These are phyloP conservation scores for Starmerella floris DNA, from an alignment of 805 yeast genomes.

Conservation along the genomic window DNA sequence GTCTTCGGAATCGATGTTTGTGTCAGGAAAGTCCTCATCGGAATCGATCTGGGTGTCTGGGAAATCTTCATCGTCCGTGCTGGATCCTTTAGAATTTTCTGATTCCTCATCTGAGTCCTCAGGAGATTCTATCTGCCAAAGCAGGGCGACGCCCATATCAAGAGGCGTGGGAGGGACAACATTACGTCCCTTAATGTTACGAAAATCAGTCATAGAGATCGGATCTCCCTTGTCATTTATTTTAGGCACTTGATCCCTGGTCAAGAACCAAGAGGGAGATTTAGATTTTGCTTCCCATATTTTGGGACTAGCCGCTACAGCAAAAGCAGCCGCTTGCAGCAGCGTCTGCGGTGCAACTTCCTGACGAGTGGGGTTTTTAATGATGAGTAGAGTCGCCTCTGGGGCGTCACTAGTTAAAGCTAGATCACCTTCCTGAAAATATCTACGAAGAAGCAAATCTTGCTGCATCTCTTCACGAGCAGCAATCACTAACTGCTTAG, in stretches of 20 bases:
- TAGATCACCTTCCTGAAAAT: constrained; percentile 59
- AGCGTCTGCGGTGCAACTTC: constrained; percentile 74
- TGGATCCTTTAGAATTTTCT: constrained; percentile 8
- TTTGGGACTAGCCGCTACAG: constrained; percentile 53
- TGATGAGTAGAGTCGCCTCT: constrained; percentile 60
- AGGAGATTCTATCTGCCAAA: constrained; percentile 56
- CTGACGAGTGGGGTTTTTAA: constrained; percentile 56
- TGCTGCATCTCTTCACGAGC: constrained; percentile 73
- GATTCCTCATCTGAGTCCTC: constrained; percentile 27
- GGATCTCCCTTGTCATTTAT: constrained; percentile 36
- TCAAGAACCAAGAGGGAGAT: constrained; percentile 76
- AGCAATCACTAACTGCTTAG: constrained; percentile 69
- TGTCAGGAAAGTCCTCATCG: constrained; percentile 22
- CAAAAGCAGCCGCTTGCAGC: constrained; percentile 76
- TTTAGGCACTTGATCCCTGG: constrained; percentile 54
- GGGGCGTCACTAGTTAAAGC: constrained; percentile 63
- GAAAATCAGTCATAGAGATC: constrained; percentile 50
- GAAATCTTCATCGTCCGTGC: constrained; percentile 9
- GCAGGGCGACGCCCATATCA: constrained; percentile 77
- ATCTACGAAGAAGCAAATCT: constrained; percentile 67
- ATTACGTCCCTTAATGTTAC: constrained; percentile 39
- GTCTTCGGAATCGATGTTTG: constrained; percentile 19
- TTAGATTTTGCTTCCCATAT: constrained; percentile 85
- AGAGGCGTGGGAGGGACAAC: constrained; percentile 60
- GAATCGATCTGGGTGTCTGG: constrained; percentile 26